A percentile compares a stretch with the other conserved stretches of the same genome.
These are phyloP conservation scores for Calocybe gambosa DNA, from an alignment of 1,284 basidiomycete genomes.

Conservation along the genomic window DNA sequence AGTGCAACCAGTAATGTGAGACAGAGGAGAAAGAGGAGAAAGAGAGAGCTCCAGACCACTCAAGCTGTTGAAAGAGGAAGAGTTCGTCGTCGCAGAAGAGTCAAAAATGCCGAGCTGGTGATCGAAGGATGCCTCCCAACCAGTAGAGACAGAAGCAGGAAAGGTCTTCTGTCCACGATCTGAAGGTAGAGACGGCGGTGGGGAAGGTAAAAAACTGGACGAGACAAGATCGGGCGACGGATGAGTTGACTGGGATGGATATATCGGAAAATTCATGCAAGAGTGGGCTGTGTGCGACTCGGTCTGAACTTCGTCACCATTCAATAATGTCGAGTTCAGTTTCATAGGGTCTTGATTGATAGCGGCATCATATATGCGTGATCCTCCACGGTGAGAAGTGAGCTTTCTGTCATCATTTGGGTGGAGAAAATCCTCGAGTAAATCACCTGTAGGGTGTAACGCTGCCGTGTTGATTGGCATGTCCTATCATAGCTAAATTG, in stretches of 20 bases:
- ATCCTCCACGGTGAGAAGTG: neutral
- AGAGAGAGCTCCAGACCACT: neutral
- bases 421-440: neutral
- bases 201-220: slow-evolving; percentile 28
- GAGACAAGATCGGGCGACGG: slow-evolving; percentile 18
- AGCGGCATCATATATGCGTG: slow-evolving; percentile 8
- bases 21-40: neutral
- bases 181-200: slow-evolving; percentile 22
- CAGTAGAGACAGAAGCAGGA: slow-evolving; percentile 18
- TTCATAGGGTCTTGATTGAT: neutral
- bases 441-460: neutral
- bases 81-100: neutral
- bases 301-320: neutral
- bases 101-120: slow-evolving; percentile 16
- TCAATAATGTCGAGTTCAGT: neutral
- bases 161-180: slow-evolving; percentile 8
- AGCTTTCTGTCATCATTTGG: neutral
- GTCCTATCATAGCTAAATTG: slow-evolving; percentile 6
- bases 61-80: neutral
- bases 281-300: too few relatives aligned
- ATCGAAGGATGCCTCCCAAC: slow-evolving; percentile 24
- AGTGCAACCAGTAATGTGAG: neutral
- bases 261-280: too few relatives aligned
- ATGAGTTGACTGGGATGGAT: slow-evolving; percentile 9
- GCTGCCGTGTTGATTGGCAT: neutral